A percentile compares a stretch with the other conserved stretches of the same genome.
These are phyloP conservation scores for Camelina sativa DNA, from an alignment of 345 rosid genomes.

Conservation along the genomic window DNA sequence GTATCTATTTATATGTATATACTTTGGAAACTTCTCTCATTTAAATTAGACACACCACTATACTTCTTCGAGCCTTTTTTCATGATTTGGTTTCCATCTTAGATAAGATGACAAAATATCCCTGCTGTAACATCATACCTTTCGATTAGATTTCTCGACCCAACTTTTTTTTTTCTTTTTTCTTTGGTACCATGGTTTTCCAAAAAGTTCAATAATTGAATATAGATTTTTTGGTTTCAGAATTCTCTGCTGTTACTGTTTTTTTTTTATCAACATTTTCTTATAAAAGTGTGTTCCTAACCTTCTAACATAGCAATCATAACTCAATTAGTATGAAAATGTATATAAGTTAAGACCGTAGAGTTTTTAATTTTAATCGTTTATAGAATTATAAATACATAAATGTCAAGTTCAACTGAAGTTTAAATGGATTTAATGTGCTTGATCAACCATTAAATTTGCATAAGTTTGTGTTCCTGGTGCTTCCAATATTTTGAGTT, in stretches of 20 bases:
- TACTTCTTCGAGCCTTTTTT: constrained; percentile 40
- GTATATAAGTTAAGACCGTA: not conserved
- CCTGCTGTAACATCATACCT: constrained; percentile 44
- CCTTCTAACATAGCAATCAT: constrained; percentile 15
- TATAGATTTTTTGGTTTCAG: constrained; percentile 16
- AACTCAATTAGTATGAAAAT: constrained; percentile 4
- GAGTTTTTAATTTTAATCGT: not conserved
- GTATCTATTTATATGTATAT: constrained; percentile 28
- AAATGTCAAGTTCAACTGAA: constrained; percentile 13
- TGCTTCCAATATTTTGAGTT: not conserved
- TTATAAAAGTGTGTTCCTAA: not conserved
- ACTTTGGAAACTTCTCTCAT: constrained; percentile 48
- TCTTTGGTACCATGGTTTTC: constrained; percentile 15
- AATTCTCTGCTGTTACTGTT: constrained; percentile 11
- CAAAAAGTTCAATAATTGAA: constrained; percentile 35
- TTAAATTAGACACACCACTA: constrained; percentile 47
- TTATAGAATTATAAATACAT: not conserved
- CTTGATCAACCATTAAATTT: too few species aligned
- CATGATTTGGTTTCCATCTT: constrained; percentile 45
- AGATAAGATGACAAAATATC: constrained; percentile 42
- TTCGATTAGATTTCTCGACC: constrained; percentile 42
- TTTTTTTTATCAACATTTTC: not conserved
- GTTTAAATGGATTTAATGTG: not conserved
- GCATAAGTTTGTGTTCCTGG: not conserved
- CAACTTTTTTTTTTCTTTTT: constrained; percentile 8